These are phyloP conservation scores for Boeremia exigua DNA, from an alignment of 2,329 filamentous ascomycete genomes.

Conservation along the genomic window DNA sequence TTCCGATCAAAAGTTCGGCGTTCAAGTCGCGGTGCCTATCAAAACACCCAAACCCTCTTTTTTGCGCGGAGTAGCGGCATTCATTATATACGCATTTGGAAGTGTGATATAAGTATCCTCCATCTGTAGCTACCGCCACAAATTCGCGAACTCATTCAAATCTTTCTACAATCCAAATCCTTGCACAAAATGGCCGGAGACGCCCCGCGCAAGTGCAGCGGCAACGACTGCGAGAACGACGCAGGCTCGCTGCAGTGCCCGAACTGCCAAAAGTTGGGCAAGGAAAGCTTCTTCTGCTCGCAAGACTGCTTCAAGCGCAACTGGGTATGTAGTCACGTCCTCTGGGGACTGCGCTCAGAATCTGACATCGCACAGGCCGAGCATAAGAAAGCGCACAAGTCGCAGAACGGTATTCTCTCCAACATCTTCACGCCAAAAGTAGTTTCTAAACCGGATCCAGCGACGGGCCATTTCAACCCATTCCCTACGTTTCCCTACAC, in stretches of 20 bases:
- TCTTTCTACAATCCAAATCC: not conserved
- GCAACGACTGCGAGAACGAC: constrained; percentile 84
- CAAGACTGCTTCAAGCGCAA: constrained; percentile 99
- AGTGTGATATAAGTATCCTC: constrained; percentile 7
- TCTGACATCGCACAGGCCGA: constrained; percentile 63
- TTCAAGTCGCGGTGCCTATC: constrained; percentile 1
- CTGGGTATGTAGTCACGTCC: constrained; percentile 72
- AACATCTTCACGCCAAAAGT: constrained; percentile 77
- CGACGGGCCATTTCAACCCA: constrained; percentile 87
- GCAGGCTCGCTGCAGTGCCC: constrained; percentile 89
- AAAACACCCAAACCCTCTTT: constrained; percentile 2
- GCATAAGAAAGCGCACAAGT: constrained; percentile 86
- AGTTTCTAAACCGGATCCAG: constrained; percentile 90
- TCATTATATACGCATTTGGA: not conserved
- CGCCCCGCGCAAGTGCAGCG: constrained; percentile 73
- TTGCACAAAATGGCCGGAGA: constrained; percentile 42
- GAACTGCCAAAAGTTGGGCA: constrained; percentile 87
- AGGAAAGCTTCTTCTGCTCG: constrained; percentile 95
- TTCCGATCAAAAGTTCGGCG: constrained; percentile 6
- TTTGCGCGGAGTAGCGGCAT: constrained; percentile 29
- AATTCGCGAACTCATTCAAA: not conserved
- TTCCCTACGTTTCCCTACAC: constrained; percentile 88
- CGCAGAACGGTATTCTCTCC: constrained; percentile 76
- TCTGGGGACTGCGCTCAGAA: constrained; percentile 14
- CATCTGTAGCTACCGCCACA: not conserved